Evolutionary conservation across 2,329 filamentous ascomycete genomes (phyloP), one percentile per base, ranked within the genome.

Genomic region (Alternaria brassicae): DNA sequence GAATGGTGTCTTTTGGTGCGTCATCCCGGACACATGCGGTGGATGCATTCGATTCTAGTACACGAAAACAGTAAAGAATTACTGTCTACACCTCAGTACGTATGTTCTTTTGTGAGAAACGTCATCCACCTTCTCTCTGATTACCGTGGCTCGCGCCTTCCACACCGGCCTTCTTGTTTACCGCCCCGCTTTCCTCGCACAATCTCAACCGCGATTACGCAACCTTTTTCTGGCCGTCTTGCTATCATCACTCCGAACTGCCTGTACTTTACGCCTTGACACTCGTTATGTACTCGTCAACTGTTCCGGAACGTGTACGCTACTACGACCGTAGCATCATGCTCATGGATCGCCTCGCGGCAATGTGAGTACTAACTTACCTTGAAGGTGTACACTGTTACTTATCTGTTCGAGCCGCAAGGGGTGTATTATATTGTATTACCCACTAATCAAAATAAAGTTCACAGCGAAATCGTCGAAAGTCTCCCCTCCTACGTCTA

Each of bases 401-500:
- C 12, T 23, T 23, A 5, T n/a, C 32, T 23, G 6, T 23, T 40
- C 2, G 37, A 40, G 19, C 15, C 23, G 12, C 13, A 23, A 23
- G 3, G 12, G 6, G 19, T 15, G 30, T 19, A 40, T 32, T 39
- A 7, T 15, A 8, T 15, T 17, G 13, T 28, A 27, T 2, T 17
- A 44, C 28, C 30, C 21, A 27, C 55, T 53, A 48, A 53, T 13
- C 2, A 27, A 25, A 30, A 19, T 2, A 39, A 27, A 60, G 53
- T 13, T 40, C 17, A 6, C 27, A 51, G 27, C 44, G 40, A 17
- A 62, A 65, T 19, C 53, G 50, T 23, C 44, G 49, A 28, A 27
- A 41, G 6, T 62, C 53, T 2, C 59, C 36, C 3, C 50, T 65
- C 13, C 53, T 65, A 12, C 56, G 40, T 19, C 56, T 65, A 0